A percentile compares a stretch with the other conserved stretches of the same genome.
phyloP scores from a whole-genome alignment of 169 alveolate species.

The Eimeria sp. region DNA sequence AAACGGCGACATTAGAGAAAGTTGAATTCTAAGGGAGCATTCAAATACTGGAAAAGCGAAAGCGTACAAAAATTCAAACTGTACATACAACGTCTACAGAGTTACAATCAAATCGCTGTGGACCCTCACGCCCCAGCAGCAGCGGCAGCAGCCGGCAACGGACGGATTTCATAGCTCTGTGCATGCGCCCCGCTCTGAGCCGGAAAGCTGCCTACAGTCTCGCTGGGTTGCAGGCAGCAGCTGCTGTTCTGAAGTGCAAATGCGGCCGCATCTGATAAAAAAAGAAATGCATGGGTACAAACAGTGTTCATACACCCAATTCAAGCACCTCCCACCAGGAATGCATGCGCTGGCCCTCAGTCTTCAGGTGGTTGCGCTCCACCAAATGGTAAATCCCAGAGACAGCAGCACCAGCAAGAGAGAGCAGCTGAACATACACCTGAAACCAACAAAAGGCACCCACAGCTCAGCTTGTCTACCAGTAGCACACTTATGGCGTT shows the following conservation, averaged over 20 bases:
- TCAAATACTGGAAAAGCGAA: not conserved
- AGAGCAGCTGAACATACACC: conserved; percentile 40
- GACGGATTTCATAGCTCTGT: not conserved
- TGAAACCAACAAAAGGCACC: not conserved
- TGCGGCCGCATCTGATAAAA: not conserved
- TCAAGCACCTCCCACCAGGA: not conserved
- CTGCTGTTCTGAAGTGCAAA: not conserved
- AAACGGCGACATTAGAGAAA: too few relatives aligned
- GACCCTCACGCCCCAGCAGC: not conserved
- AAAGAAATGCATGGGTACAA: not conserved
- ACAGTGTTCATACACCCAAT: not conserved
- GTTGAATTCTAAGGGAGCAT: not conserved
- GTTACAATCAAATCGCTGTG: not conserved
- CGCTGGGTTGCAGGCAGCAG: not conserved
- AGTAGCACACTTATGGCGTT: not conserved
- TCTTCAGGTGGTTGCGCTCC: conserved; percentile 7
- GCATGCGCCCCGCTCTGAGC: not conserved
- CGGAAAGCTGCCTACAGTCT: not conserved
- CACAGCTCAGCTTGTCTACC: too few relatives aligned
- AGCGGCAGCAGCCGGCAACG: too few relatives aligned
- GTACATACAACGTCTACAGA: not conserved
- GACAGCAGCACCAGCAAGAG: not conserved
- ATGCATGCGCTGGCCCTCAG: not conserved
- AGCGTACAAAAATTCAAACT: not conserved
- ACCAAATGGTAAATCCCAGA: conserved; percentile 28